These are phyloP conservation scores for Termitomyces sp. DNA, from an alignment of 768 basidiomycete genomes.

Conservation along the genomic window DNA sequence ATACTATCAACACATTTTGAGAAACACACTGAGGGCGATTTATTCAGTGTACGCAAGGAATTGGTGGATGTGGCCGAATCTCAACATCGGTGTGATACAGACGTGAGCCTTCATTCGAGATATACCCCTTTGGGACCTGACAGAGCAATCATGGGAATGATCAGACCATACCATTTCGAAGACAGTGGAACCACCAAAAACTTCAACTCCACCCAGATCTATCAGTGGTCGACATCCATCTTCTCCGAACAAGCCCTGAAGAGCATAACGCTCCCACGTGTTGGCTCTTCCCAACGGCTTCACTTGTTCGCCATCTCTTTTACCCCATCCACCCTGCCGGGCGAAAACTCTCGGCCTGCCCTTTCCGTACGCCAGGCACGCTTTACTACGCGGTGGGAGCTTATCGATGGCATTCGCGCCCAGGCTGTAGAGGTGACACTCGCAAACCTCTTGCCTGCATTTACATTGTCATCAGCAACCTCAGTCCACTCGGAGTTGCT, in stretches of 20 bases:
- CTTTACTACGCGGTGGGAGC: constrained; percentile 47
- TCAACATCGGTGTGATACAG: constrained; percentile 40
- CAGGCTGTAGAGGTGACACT: constrained; percentile 52
- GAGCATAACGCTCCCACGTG: constrained; percentile 42
- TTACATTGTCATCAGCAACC: constrained; percentile 21
- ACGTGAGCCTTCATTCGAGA: constrained; percentile 28
- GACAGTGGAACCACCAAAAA: constrained; percentile 29
- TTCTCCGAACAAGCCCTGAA: constrained; percentile 36
- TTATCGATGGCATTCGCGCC: constrained; percentile 31
- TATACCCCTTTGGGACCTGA: background rate
- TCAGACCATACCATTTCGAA: constrained; percentile 45
- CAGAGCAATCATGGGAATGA: background rate
- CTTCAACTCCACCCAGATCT: constrained; percentile 41
- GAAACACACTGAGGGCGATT: background rate
- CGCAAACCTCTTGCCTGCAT: constrained; percentile 44
- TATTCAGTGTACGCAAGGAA: constrained; percentile 40
- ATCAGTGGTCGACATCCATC: constrained; percentile 42
- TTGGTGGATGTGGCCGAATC: constrained; percentile 39
- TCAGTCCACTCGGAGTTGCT: constrained; percentile 31
- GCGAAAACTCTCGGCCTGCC: constrained; percentile 17
- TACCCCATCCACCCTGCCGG: constrained; percentile 25
- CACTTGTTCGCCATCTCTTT: constrained; percentile 46
- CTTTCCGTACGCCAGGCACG: constrained; percentile 40
- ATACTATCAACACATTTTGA: background rate
- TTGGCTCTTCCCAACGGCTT: constrained; percentile 29